Base-by-base conservation (phyloP, 345 rosid species). In the Brassica napus region DNA sequence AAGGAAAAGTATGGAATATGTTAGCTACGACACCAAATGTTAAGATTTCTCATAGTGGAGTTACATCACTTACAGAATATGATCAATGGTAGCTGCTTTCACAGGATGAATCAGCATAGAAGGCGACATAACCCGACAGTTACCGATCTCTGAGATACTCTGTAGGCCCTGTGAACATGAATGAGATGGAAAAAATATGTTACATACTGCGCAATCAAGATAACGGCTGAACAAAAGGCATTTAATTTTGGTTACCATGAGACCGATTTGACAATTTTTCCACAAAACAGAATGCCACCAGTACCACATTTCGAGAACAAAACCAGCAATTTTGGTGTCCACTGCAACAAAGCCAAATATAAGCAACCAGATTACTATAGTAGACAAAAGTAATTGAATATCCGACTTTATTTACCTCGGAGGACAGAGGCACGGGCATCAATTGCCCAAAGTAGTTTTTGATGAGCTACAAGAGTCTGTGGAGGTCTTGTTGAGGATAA, bases 201-300 rank as follows among this genome's bases (percentile, higher is more conserved):
- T 73, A 47, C 42, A 59, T 58, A 77, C 60, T 61, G 68, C 1
- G 26, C 24, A 69, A 71, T 65, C 73, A 54, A 68, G 47, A 72
- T 44, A 61, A 68, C 21, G 52, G 26, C 54, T 30, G 61, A 49
- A 72, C n/a, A 57, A 47, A 77, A 74, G 61, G 31, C 4, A 26
- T 35, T 57, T 24, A 24, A 14, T 76, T 37, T 23, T 37, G n/a
- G 39, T 16, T 89, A 92, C 98, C 95, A 68, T 69, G 77, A 83
- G 63, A 74, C 69, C 76, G 77, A 34, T 69, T 76, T 85, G 79
- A 39, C 73, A 64, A 67, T 85, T 84, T 76, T 75, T 87, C 98
- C 98, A 92, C 86, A 94, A 68, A 72, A 87, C 85, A 64, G 87
- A 86, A 83, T 94, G 98, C 98, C 98, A 94, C 84, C 88, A 81